phyloP scores from a whole-genome alignment of 371 early-diverging fungal genomes.

The Modicella reniformis region DNA sequence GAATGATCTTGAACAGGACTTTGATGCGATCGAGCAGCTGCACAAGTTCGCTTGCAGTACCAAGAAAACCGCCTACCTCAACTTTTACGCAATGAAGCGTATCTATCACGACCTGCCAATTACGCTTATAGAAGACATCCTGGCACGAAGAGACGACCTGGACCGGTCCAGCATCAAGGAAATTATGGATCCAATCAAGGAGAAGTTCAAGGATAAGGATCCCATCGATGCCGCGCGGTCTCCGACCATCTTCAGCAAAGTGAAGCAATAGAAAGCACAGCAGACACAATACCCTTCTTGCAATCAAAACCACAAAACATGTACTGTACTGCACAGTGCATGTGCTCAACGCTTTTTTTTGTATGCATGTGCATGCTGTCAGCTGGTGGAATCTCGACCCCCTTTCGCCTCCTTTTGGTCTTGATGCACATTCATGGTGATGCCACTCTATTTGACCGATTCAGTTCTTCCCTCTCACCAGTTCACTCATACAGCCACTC shows the following conservation, averaged over 20 bases:
- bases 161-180: slow-evolving; percentile 78
- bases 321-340: too few relatives aligned
- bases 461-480: not conserved
- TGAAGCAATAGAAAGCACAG: slow-evolving; percentile 50
- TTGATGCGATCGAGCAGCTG: slow-evolving; percentile 82
- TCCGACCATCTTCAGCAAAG: slow-evolving; percentile 46
- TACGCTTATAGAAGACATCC: slow-evolving; percentile 79
- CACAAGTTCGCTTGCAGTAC: slow-evolving; percentile 74
- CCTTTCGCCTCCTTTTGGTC: too few relatives aligned
- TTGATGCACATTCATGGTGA: too few relatives aligned
- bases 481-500: not conserved
- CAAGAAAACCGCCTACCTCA: slow-evolving; percentile 75
- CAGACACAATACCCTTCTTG: too few relatives aligned
- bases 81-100: slow-evolving; percentile 80
- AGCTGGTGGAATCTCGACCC: too few relatives aligned
- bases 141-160: slow-evolving; percentile 82
- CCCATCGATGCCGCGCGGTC: slow-evolving; percentile 31
- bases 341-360: too few relatives aligned
- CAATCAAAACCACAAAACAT: too few relatives aligned
- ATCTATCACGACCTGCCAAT: slow-evolving; percentile 86
- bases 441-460: too few relatives aligned
- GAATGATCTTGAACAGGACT: slow-evolving; percentile 72
- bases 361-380: too few relatives aligned
- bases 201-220: slow-evolving; percentile 65
- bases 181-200: slow-evolving; percentile 79